Evolutionary conservation across 768 basidiomycete genomes (phyloP), one percentile per base, ranked within the genome.

Genomic region (Kwoniella mangroviensis): DNA sequence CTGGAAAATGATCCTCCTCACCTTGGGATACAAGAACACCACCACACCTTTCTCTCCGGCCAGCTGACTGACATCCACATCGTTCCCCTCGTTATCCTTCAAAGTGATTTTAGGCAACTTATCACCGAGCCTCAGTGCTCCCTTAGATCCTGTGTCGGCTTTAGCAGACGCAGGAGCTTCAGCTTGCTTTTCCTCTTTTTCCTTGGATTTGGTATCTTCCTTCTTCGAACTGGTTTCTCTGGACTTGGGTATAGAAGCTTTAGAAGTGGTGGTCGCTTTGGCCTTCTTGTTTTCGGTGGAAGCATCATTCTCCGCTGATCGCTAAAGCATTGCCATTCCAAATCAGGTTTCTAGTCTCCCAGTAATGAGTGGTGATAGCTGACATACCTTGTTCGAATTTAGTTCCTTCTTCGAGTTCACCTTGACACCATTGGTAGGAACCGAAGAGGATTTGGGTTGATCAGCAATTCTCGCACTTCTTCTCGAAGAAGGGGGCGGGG

Each of bases 21-120:
- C 81, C 77, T 82, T 83, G 45, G 83, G 83, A 72, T 83, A 84
- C 54, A 79, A 61, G 72, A 84, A 84, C 69, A 98, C 82, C 41
- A 98, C 87, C 10, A 91, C 87, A 0, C 94, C 92, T 74, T 93
- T 90, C 34, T 85, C 85, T 2, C 70, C 79, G 4, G 89, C 86
- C 51, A 95, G 84, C 4, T 85, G 86, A 28, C 86, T 84, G 9
- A 92, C 86, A 69, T 92, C 88, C 26, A 93, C 84, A 64, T 94
- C 92, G 69, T 91, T 89, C 54, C 86, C 91, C 81, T 91, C 89
- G 84, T 97, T 92, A 81, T 93, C 92, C 67, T 93, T 90, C 69
- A 98, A 84, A 5, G 85, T 87, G 70, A 95, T 78, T 4, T 87
- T 87, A 2, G 93, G 93, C 54, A 97, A 84, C 40, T 84, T 83